Conservation (phyloP, 345 rosid species). For the Eucalyptus cloeziana region DNA sequence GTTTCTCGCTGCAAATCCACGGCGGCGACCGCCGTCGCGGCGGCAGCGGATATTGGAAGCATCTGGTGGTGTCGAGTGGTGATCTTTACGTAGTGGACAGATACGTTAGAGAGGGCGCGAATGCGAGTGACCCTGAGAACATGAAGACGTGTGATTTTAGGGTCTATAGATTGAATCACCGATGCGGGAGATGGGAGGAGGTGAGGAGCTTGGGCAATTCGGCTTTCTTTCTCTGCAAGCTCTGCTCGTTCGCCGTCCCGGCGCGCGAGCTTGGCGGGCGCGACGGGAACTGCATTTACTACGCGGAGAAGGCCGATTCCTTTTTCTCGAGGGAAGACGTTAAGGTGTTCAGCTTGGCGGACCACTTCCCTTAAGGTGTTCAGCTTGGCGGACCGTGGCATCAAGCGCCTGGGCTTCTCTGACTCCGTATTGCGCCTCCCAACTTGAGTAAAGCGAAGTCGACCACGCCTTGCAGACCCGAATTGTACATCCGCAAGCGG, state of each 20-base stretch:
- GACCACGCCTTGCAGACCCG: not conserved
- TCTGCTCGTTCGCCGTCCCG: not conserved
- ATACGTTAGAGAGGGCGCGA: not conserved
- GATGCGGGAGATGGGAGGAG: not conserved
- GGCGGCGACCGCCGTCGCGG: not conserved
- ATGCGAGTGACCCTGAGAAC: not conserved
- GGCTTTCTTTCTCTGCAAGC: not conserved
- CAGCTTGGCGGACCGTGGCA: not conserved
- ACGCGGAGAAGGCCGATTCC: not conserved
- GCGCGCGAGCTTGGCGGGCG: not conserved
- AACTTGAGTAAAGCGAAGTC: not conserved
- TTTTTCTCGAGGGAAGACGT: not conserved
- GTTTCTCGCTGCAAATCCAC: not conserved
- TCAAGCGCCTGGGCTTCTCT: not conserved
- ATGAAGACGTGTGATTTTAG: not conserved
- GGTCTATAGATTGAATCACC: conserved; percentile 17
- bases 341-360: not conserved
- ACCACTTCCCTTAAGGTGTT: not conserved
- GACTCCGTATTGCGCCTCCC: not conserved
- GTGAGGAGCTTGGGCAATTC: not conserved
- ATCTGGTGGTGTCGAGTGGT: not conserved
- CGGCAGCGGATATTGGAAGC: not conserved
- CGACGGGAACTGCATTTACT: not conserved
- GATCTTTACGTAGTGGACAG: not conserved
- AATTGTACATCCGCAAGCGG: not conserved